Percentiles rank a stretch among this genome's conserved stretches.
Evolutionary conservation across 768 basidiomycete genomes (phyloP).

Genomic region (Termitomyces sp.): DNA sequence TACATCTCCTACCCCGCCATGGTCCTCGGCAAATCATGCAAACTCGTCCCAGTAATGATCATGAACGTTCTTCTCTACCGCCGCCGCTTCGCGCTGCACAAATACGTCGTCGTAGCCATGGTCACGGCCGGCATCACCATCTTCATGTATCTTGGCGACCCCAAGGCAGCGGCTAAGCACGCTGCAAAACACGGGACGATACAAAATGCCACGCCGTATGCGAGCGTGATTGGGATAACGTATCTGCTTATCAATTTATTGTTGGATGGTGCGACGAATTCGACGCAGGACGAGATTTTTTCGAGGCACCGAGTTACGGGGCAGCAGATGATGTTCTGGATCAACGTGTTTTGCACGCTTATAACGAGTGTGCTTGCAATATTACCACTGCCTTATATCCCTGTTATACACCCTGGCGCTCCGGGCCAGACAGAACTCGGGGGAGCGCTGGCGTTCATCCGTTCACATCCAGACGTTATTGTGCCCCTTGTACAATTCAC

Average conservation of each 20-base stretch:
- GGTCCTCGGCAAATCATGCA: slow-evolving; percentile 98
- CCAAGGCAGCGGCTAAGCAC: slow-evolving; percentile 36
- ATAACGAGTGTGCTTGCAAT: slow-evolving; percentile 65
- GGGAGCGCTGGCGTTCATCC: slow-evolving; percentile 69
- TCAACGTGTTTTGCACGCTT: slow-evolving; percentile 82
- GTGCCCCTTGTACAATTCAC: slow-evolving; percentile 79
- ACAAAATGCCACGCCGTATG: slow-evolving; percentile 34
- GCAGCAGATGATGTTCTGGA: slow-evolving; percentile 99
- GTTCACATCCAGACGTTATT: slow-evolving; percentile 69
- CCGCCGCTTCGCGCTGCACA: slow-evolving; percentile 87
- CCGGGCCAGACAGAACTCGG: slow-evolving; percentile 58
- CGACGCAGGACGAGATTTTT: slow-evolving; percentile 97
- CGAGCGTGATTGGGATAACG: slow-evolving; percentile 63
- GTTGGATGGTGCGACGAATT: slow-evolving; percentile 91
- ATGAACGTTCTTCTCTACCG: slow-evolving; percentile 97
- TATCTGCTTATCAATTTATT: slow-evolving; percentile 84
- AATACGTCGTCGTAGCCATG: slow-evolving; percentile 92
- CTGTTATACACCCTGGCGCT: slow-evolving; percentile 70
- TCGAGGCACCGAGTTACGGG: slow-evolving; percentile 66
- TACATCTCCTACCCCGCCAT: slow-evolving; percentile 98
- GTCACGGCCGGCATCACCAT: slow-evolving; percentile 89
- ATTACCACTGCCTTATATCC: slow-evolving; percentile 75
- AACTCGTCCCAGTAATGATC: slow-evolving; percentile 96
- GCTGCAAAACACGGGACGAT: slow-evolving; percentile 32
- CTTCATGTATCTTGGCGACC: slow-evolving; percentile 87